Conservation (phyloP, 2,329 filamentous ascomycete genomes). For the Aspergillus brasiliensis region DNA sequence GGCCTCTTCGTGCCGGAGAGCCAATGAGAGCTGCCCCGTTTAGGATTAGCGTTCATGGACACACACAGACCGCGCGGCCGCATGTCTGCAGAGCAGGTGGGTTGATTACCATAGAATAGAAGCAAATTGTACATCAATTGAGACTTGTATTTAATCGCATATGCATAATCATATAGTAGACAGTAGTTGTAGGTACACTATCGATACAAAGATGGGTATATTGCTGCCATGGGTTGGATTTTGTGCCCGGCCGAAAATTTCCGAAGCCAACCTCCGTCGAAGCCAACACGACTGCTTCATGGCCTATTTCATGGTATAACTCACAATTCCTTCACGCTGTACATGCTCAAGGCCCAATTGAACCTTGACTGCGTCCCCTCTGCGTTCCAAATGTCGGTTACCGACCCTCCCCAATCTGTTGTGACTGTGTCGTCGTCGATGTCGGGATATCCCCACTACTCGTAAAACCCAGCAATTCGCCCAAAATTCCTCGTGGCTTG, state of each 20-base stretch:
- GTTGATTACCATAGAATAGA: background rate
- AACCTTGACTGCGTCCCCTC: background rate
- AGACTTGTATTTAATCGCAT: background rate
- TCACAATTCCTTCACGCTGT: background rate
- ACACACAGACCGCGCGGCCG: slow-evolving; percentile 1
- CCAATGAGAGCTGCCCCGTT: slow-evolving; percentile 24
- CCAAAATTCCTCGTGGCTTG: slow-evolving; percentile 79
- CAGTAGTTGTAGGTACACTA: slow-evolving; percentile 14
- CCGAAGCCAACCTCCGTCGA: background rate
- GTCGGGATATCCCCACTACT: slow-evolving; percentile 29
- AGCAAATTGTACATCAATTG: background rate
- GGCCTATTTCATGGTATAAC: background rate
- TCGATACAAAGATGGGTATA: slow-evolving; percentile 29
- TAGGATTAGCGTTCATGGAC: slow-evolving; percentile 20
- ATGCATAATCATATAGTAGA: slow-evolving; percentile 1
- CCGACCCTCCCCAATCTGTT: slow-evolving; percentile 12
- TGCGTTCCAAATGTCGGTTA: background rate
- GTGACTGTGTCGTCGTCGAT: slow-evolving; percentile 13
- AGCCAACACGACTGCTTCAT: background rate
- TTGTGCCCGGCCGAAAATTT: background rate
- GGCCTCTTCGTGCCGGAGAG: slow-evolving; percentile 13
- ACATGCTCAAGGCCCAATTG: background rate
- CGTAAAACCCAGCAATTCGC: slow-evolving; percentile 72
- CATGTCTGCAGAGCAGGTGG: background rate
- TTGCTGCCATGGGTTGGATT: slow-evolving; percentile 12